Conservation (phyloP, 805 yeast species). For the Barnettozyma siamensis region DNA sequence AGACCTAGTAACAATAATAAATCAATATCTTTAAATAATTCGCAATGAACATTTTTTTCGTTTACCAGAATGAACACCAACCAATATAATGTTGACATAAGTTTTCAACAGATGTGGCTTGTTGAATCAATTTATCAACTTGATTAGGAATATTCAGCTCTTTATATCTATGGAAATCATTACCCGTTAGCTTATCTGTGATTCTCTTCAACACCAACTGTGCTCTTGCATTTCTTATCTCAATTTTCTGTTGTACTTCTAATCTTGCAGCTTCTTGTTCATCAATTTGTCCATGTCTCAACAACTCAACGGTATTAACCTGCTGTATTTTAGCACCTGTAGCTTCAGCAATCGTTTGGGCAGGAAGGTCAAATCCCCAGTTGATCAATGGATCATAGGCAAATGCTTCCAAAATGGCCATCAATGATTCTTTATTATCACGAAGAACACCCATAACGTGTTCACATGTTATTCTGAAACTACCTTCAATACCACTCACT, state of each 20-base stretch:
- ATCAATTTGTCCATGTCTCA: constrained; percentile 68
- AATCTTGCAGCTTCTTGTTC: constrained; percentile 70
- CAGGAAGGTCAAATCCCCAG: constrained; percentile 96
- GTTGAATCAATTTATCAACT: constrained; percentile 89
- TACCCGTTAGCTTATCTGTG: constrained; percentile 88
- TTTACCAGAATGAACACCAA: constrained; percentile 98
- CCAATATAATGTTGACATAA: constrained; percentile 96
- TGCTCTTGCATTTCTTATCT: constrained; percentile 83
- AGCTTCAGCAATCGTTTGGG: constrained; percentile 67
- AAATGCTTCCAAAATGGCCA: constrained; percentile 97
- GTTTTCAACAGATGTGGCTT: constrained; percentile 94
- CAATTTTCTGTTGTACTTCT: constrained; percentile 63
- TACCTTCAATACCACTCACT: constrained; percentile 97
- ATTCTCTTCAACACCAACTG: constrained; percentile 84
- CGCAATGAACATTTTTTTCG: too few species aligned
- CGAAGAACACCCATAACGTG: constrained; percentile 94
- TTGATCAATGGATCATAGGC: constrained; percentile 97
- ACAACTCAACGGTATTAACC: constrained; percentile 61
- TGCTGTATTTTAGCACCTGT: constrained; percentile 66
- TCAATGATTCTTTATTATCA: constrained; percentile 89
- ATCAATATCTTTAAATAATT: too few species aligned
- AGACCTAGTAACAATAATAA: too few species aligned
- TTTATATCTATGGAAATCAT: constrained; percentile 71
- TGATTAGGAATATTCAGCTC: constrained; percentile 82
- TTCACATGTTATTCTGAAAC: constrained; percentile 93